These are phyloP conservation scores for Cavenderia fasciculata DNA, from an alignment of 78 protist species.

Conservation along the genomic window DNA sequence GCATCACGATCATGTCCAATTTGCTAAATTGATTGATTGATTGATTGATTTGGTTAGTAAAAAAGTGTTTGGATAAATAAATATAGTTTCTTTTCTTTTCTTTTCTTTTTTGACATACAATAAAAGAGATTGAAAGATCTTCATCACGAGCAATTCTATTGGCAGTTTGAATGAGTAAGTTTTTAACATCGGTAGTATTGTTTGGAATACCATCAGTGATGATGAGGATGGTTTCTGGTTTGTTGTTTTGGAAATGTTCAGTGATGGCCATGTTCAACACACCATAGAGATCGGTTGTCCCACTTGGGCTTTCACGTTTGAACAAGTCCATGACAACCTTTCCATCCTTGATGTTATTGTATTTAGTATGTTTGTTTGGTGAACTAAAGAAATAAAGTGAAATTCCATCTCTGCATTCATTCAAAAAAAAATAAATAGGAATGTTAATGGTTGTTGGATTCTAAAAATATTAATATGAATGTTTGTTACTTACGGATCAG, in stretches of 20 bases:
- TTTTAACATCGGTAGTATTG: slow-evolving; percentile 31
- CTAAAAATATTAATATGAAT: not conserved
- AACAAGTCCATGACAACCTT: slow-evolving; percentile 44
- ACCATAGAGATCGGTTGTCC: slow-evolving; percentile 80
- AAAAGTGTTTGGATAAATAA: too few relatives aligned
- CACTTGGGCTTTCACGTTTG: slow-evolving; percentile 58
- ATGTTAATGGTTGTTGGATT: not conserved
- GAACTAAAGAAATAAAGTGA: slow-evolving; percentile 39
- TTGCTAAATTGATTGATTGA: too few relatives aligned
- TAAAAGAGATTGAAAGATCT: slow-evolving; percentile 80
- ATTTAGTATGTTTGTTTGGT: slow-evolving; percentile 28
- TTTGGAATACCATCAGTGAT: slow-evolving; percentile 86
- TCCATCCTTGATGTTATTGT: slow-evolving; percentile 25
- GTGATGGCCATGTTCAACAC: slow-evolving; percentile 65
- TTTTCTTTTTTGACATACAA: too few relatives aligned
- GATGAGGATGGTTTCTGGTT: slow-evolving; percentile 76
- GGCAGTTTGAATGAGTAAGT: slow-evolving; percentile 5
- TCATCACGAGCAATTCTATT: slow-evolving; percentile 47
- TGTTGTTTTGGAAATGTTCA: slow-evolving; percentile 48
- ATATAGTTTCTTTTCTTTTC: too few relatives aligned
- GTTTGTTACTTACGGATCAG: not conserved
- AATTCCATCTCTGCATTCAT: slow-evolving; percentile 68
- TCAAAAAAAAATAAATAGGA: not conserved
- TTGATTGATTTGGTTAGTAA: too few relatives aligned
- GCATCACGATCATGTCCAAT: slow-evolving; percentile 76